phyloP scores from a whole-genome alignment of 148 eudicot species.

The Cornus suecica region DNA sequence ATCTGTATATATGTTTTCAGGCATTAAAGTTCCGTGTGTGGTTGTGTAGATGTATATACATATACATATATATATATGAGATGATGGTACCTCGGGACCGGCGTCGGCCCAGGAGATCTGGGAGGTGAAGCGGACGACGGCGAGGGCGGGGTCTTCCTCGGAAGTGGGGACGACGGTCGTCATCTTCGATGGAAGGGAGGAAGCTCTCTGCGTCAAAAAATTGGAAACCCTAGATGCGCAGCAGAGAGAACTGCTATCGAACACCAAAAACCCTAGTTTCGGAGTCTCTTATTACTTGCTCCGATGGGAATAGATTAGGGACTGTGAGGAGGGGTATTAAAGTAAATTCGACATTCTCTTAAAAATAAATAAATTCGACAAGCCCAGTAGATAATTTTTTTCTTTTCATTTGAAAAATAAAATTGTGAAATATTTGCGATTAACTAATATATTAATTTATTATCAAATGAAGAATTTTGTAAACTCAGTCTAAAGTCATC shows the following conservation, averaged over 20 bases:
- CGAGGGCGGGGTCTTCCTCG: slow-evolving; percentile 77
- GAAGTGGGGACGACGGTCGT: slow-evolving; percentile 87
- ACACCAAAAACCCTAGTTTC: neutral
- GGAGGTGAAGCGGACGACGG: slow-evolving; percentile 81
- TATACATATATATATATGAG: neutral
- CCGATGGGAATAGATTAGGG: neutral
- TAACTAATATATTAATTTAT: too few species aligned
- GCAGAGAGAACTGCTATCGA: neutral
- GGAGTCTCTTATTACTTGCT: neutral
- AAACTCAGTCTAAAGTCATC: too few species aligned
- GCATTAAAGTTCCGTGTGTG: too few species aligned
- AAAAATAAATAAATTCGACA: too few species aligned
- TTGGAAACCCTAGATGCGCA: slow-evolving; percentile 8
- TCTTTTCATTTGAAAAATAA: too few species aligned
- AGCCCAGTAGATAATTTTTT: too few species aligned
- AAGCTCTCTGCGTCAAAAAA: slow-evolving; percentile 10
- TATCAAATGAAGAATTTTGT: too few species aligned
- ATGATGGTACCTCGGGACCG: slow-evolving; percentile 69
- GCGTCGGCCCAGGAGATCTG: slow-evolving; percentile 92
- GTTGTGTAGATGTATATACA: too few species aligned
- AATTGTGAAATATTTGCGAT: too few species aligned
- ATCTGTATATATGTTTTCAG: too few species aligned
- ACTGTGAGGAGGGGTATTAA: neutral
- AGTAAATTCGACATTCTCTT: too few species aligned
- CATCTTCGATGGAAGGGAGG: slow-evolving; percentile 30